Percentiles rank a stretch among this genome's conserved stretches.
Conservation (phyloP, 2,329 filamentous ascomycete species). For the Teratosphaeriaceae sp. region DNA sequence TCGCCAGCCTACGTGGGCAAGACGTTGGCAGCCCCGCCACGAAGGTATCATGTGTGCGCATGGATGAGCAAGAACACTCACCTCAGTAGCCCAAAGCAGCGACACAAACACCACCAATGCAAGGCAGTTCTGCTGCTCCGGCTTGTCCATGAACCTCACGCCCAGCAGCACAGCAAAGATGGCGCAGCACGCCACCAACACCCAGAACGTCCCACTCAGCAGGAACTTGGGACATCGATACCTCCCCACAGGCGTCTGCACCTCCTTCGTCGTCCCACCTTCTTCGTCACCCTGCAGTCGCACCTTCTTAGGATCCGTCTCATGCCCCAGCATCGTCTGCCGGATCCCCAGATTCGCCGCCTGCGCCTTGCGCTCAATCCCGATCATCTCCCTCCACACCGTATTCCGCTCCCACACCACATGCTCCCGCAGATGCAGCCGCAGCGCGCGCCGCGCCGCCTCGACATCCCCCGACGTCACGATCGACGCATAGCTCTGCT, state of each 20-base stretch:
- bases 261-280: slow-evolving; percentile 57
- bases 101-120: slow-evolving; percentile 92
- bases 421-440: slow-evolving; percentile 88
- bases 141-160: slow-evolving; percentile 73
- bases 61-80: slow-evolving; percentile 37
- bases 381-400: slow-evolving; percentile 98
- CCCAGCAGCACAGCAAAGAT: slow-evolving; percentile 70
- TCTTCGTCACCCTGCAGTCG: slow-evolving; percentile 80
- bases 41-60: too few relatives aligned
- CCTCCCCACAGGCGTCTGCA: slow-evolving; percentile 73
- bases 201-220: slow-evolving; percentile 72
- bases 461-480: slow-evolving; percentile 74
- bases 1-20: too few relatives aligned
- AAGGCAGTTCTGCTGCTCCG: slow-evolving; percentile 92
- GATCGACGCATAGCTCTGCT: slow-evolving; percentile 71
- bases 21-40: too few relatives aligned
- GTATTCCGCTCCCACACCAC: slow-evolving; percentile 99
- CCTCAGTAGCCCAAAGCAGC: slow-evolving; percentile 93
- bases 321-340: slow-evolving; percentile 71
- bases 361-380: slow-evolving; percentile 90
- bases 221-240: slow-evolving; percentile 75
- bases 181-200: slow-evolving; percentile 61
- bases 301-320: slow-evolving; percentile 59
- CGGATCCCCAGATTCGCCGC: slow-evolving; percentile 80
- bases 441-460: slow-evolving; percentile 74